Evolutionary conservation across 768 basidiomycete species (phyloP).

Genomic region (Mycena alexandri): DNA sequence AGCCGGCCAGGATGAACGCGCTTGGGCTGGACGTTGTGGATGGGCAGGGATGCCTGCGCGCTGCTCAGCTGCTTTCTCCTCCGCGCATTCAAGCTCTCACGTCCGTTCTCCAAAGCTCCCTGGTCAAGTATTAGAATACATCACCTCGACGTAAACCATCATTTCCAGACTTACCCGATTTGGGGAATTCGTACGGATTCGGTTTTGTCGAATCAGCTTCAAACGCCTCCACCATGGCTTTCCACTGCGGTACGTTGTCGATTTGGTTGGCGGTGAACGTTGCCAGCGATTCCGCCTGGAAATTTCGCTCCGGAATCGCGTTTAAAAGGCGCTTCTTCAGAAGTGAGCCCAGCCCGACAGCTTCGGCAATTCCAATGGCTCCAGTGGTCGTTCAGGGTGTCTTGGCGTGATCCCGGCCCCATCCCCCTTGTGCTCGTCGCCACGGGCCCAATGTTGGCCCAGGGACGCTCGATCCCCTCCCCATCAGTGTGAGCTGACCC

Average conservation of each 20-base stretch:
- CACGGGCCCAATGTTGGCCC: no score
- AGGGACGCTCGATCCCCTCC: no score
- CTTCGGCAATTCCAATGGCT: no score
- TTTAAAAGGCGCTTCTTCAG: slow-evolving; percentile 14
- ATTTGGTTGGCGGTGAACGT: not conserved
- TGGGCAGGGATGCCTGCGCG: not conserved
- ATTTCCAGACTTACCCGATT: slow-evolving; percentile 3
- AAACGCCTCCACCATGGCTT: slow-evolving; percentile 19
- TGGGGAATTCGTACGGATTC: slow-evolving; percentile 10
- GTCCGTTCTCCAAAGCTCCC: slow-evolving; percentile 26
- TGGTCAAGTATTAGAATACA: no score
- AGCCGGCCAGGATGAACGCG: slow-evolving; percentile 30
- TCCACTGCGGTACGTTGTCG: slow-evolving; percentile 6
- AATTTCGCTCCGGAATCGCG: slow-evolving; percentile 10
- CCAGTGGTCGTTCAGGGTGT: no score
- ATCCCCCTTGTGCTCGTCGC: no score
- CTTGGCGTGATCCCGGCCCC: no score
- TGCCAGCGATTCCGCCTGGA: slow-evolving; percentile 10
- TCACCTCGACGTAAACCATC: no score
- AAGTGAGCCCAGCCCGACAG: slow-evolving; percentile 41
- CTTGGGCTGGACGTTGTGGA: slow-evolving; percentile 39
- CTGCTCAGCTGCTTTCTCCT: slow-evolving; percentile 27
- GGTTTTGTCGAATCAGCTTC: slow-evolving; percentile 6
- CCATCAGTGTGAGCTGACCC: no score
- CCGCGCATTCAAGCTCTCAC: slow-evolving; percentile 28